Evolutionary conservation across 768 basidiomycete species (phyloP).

Genomic region (Pulveroboletus sp.): DNA sequence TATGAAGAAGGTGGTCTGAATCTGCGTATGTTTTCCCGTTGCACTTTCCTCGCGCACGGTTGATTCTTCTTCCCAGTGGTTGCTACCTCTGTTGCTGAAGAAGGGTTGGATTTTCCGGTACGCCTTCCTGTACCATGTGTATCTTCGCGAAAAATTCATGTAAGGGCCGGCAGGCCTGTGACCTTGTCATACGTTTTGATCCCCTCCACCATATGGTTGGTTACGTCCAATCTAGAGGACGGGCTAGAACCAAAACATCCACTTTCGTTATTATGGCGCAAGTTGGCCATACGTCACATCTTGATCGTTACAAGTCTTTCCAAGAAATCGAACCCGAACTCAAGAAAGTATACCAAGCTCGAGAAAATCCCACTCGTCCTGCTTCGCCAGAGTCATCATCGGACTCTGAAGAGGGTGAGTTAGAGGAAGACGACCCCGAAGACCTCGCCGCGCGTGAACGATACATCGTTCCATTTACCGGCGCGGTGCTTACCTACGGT

Average conservation of each 20-base stretch:
- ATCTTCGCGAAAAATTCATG: background rate
- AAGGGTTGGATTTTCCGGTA: conserved; percentile 88
- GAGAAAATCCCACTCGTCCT: conserved; percentile 35
- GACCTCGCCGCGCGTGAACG: conserved; percentile 70
- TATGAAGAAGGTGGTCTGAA: conserved; percentile 69
- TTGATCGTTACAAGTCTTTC: conserved; percentile 58
- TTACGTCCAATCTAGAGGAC: conserved; percentile 87
- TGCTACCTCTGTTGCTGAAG: conserved; percentile 87
- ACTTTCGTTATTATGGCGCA: conserved; percentile 82
- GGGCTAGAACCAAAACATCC: conserved; percentile 74
- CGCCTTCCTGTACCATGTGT: conserved; percentile 17
- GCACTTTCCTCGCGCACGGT: background rate
- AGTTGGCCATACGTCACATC: conserved; percentile 51
- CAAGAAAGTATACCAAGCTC: conserved; percentile 57
- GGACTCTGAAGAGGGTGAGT: conserved; percentile 34
- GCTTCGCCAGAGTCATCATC: conserved; percentile 22
- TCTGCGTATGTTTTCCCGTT: conserved; percentile 48
- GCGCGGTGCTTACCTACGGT: conserved; percentile 78
- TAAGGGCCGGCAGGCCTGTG: conserved; percentile 63
- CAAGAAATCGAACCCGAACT: conserved; percentile 62
- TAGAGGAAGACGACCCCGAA: conserved; percentile 46
- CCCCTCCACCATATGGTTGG: conserved; percentile 78
- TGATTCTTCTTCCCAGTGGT: conserved; percentile 45
- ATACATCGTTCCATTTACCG: conserved; percentile 67
- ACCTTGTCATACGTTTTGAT: conserved; percentile 85